phyloP scores from a whole-genome alignment of 2,329 filamentous ascomycete genomes.

The Rhinocladiella similis region DNA sequence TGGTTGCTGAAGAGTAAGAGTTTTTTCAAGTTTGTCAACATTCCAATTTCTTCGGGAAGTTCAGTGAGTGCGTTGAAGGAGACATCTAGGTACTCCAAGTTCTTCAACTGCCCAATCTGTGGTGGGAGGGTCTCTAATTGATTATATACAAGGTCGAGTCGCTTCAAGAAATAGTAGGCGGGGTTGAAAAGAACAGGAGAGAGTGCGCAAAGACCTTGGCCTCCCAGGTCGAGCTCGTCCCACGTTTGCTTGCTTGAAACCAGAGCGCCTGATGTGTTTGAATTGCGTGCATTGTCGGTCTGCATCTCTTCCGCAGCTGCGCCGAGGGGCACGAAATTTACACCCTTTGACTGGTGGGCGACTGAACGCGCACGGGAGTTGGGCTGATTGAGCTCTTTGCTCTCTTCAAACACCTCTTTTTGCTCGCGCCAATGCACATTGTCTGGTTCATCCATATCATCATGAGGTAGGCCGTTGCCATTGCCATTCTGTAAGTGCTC shows the following conservation, averaged over 20 bases:
- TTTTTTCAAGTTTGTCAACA: conserved; percentile 89
- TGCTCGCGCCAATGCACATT: conserved; percentile 86
- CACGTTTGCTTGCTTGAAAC: conserved; percentile 68
- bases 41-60: conserved; percentile 87
- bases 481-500: conserved; percentile 62
- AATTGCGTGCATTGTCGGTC: conserved; percentile 63
- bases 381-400: conserved; percentile 66
- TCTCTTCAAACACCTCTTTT: conserved; percentile 74
- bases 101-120: conserved; percentile 77
- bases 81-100: conserved; percentile 78
- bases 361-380: conserved; percentile 65
- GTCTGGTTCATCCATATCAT: conserved; percentile 57
- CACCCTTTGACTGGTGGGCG: conserved; percentile 48
- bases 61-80: conserved; percentile 83
- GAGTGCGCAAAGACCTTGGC: conserved; percentile 87
- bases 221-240: conserved; percentile 91
- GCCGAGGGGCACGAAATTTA: conserved; percentile 48
- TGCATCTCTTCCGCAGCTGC: conserved; percentile 49
- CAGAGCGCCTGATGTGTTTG: conserved; percentile 58
- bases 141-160: conserved; percentile 92
- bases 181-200: conserved; percentile 72
- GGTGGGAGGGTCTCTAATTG: conserved; percentile 78
- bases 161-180: conserved; percentile 80
- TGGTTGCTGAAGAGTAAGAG: conserved; percentile 84
- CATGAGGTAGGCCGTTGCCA: conserved; percentile 54